phyloP scores from a whole-genome alignment of 345 rosid species.

The Gynandropsis gynandra region DNA sequence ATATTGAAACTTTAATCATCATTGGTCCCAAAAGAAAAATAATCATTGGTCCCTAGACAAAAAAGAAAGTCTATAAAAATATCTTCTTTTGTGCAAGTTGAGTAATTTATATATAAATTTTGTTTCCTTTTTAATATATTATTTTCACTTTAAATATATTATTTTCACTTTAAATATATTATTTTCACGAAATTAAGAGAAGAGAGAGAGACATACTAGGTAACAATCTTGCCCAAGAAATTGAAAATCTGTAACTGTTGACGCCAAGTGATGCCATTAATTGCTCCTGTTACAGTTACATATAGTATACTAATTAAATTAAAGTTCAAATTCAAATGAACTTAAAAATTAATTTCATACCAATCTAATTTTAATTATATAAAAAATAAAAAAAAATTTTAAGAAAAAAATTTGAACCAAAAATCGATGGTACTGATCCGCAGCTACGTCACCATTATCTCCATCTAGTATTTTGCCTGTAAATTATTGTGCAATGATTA shows the following conservation, averaged over 20 bases:
- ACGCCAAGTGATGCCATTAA: slow-evolving; percentile 54
- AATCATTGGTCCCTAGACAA: too few relatives aligned
- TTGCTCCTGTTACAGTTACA: slow-evolving; percentile 46
- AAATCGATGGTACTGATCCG: slow-evolving; percentile 21
- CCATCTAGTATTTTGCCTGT: slow-evolving; percentile 22
- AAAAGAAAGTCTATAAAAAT: too few relatives aligned
- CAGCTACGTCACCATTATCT: slow-evolving; percentile 24
- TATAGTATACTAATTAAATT: too few relatives aligned
- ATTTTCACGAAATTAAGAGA: too few relatives aligned
- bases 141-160: too few relatives aligned
- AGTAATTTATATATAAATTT: too few relatives aligned
- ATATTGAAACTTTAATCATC: too few relatives aligned
- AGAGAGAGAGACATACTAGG: slow-evolving; percentile 43
- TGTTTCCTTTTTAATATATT: too few relatives aligned
- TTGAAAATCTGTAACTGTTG: slow-evolving; percentile 65
- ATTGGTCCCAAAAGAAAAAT: too few relatives aligned
- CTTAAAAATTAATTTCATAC: not conserved
- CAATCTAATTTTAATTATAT: not conserved
- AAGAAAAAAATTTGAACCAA: slow-evolving; percentile 8
- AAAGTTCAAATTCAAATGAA: too few relatives aligned
- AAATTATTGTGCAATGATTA: slow-evolving; percentile 1
- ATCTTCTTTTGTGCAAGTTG: too few relatives aligned
- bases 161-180: too few relatives aligned
- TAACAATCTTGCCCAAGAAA: slow-evolving; percentile 76
- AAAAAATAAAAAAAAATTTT: not conserved